phyloP scores from a whole-genome alignment of 108 stramenopile species.

The Poteriospumella lacustris region DNA sequence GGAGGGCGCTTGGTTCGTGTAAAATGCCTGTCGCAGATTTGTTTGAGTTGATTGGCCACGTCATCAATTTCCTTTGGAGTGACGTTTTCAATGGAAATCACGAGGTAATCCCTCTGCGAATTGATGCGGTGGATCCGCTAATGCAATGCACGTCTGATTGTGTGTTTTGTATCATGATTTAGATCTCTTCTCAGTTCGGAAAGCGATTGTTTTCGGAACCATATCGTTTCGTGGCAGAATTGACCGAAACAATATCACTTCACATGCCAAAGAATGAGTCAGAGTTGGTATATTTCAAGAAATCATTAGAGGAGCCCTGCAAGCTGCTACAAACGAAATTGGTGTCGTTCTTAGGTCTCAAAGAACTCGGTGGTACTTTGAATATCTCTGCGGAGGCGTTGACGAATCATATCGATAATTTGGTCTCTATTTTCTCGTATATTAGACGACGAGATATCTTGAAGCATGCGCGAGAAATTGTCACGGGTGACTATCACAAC shows the following conservation, averaged over 20 bases:
- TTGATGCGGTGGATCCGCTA: not conserved
- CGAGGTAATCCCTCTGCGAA: not conserved
- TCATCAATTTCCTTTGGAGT: constrained; percentile 4
- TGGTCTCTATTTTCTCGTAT: not conserved
- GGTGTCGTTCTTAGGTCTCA: not conserved
- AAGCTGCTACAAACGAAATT: not conserved
- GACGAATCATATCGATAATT: not conserved
- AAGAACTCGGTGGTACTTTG: not conserved
- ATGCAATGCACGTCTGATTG: not conserved
- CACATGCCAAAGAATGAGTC: not conserved
- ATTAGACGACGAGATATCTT: constrained; percentile 13
- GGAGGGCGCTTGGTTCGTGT: too few species aligned
- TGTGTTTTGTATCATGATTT: constrained; percentile 1
- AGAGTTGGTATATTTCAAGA: not conserved
- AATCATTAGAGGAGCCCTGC: not conserved
- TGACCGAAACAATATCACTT: not conserved
- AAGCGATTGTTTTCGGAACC: not conserved
- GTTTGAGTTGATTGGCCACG: too few species aligned
- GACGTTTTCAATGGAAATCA: not conserved
- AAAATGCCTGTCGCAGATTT: too few species aligned
- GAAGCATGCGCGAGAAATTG: not conserved
- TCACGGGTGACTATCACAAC: constrained; percentile 24
- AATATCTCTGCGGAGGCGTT: not conserved
- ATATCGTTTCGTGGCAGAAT: not conserved
- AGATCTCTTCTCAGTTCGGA: not conserved